Percentiles rank a stretch among this genome's conserved stretches.
Evolutionary conservation across 148 eudicot species (phyloP).

Genomic region (Dianthus caryophyllus): DNA sequence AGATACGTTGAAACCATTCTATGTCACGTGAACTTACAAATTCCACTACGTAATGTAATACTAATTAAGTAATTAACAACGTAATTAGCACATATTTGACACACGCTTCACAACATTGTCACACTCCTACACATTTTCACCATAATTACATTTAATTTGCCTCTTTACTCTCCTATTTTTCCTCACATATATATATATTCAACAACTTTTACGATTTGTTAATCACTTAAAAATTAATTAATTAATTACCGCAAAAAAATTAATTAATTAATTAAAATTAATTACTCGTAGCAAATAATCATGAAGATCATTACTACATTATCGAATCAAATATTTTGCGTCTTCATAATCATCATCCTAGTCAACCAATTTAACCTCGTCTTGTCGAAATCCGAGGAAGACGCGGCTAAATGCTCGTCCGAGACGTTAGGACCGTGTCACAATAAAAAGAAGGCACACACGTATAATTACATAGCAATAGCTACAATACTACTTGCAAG

Average conservation of each 20-base stretch:
- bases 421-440: constrained; percentile 28
- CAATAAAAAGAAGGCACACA: constrained; percentile 24
- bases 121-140: neutral
- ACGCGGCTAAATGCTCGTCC: constrained; percentile 24
- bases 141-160: neutral
- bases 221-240: neutral
- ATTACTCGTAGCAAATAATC: neutral
- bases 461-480: constrained; percentile 40
- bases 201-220: no score
- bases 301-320: neutral
- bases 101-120: neutral
- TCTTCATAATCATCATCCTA: constrained; percentile 15
- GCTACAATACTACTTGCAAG: constrained; percentile 37
- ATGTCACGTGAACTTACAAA: neutral
- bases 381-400: constrained; percentile 20
- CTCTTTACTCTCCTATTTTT: neutral
- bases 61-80: constrained; percentile 1
- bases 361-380: neutral
- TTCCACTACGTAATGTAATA: neutral
- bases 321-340: neutral
- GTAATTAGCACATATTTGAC: neutral
- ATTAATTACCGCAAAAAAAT: neutral
- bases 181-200: neutral
- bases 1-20: no score
- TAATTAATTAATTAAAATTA: neutral